Conservation (phyloP, 306 rosid genomes). For the Abrus precatorius region DNA sequence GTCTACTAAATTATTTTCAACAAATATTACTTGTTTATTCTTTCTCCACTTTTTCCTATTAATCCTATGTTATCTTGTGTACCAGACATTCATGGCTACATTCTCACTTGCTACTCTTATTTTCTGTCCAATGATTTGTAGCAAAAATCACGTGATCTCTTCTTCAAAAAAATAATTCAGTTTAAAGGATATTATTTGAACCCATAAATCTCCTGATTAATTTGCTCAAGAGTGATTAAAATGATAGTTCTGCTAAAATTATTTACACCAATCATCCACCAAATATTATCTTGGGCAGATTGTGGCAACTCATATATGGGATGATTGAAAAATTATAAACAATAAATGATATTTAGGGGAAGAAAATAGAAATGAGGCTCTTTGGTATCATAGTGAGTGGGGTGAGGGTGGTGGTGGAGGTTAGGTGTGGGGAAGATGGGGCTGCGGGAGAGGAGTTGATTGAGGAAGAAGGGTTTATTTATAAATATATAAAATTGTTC, state of each 20-base stretch:
- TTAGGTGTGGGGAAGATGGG: no score
- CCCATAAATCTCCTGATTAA: neutral
- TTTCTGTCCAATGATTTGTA: conserved; percentile 6
- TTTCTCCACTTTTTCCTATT: neutral
- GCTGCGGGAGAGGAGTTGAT: no score
- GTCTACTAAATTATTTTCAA: neutral
- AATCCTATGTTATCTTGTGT: neutral
- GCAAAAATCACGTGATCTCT: neutral
- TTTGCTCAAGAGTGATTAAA: neutral
- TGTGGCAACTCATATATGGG: neutral
- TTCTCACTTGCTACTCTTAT: conserved; percentile 15
- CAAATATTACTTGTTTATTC: neutral
- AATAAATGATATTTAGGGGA: no score
- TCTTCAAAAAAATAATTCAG: neutral
- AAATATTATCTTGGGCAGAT: conserved; percentile 6
- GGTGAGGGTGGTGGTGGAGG: no score
- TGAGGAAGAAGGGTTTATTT: no score
- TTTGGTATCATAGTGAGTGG: no score
- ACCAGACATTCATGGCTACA: neutral
- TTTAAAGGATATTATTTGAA: conserved; percentile 8
- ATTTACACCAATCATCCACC: conserved; percentile 23
- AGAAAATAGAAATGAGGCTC: no score
- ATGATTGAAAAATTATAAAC: no score
- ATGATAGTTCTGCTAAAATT: neutral
- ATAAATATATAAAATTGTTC: no score